phyloP scores from a whole-genome alignment of 2,329 filamentous ascomycete species.

The Pseudogymnoascus pannorum region DNA sequence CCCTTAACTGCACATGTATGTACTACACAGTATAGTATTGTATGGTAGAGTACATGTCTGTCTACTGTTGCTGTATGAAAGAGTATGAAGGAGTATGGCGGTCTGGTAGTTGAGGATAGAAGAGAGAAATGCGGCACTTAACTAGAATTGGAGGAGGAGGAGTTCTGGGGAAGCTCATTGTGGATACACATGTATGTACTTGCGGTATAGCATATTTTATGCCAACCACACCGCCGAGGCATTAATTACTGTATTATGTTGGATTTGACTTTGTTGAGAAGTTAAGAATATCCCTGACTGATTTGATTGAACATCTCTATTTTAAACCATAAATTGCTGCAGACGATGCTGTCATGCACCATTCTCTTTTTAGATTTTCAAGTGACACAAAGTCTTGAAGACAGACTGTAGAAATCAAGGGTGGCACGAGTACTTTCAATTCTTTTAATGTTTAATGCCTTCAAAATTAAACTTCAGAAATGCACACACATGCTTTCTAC shows the following conservation, averaged over 20 bases:
- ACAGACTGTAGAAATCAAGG: neutral
- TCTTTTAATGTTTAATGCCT: neutral
- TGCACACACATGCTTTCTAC: neutral
- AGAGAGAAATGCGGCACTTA: no score
- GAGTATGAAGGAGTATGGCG: no score
- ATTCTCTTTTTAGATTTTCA: neutral
- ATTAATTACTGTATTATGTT: neutral
- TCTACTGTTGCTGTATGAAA: no score
- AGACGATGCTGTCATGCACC: neutral
- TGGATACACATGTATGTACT: constrained; percentile 2
- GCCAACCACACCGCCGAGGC: neutral
- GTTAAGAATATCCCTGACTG: no score
- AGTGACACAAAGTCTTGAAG: no score
- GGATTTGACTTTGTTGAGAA: no score
- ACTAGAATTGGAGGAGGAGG: neutral
- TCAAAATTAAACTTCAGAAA: neutral
- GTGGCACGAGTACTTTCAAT: neutral
- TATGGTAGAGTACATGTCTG: neutral
- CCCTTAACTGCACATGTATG: constrained; percentile 5
- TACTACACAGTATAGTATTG: neutral
- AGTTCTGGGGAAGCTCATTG: neutral
- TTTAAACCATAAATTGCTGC: neutral
- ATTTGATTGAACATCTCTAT: neutral
- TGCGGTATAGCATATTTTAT: no score
- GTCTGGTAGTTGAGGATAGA: neutral